Evolutionary conservation across 2,329 filamentous ascomycete genomes (phyloP), one percentile per base, ranked within the genome.

Genomic region (Exophiala phaeomuriformis): DNA sequence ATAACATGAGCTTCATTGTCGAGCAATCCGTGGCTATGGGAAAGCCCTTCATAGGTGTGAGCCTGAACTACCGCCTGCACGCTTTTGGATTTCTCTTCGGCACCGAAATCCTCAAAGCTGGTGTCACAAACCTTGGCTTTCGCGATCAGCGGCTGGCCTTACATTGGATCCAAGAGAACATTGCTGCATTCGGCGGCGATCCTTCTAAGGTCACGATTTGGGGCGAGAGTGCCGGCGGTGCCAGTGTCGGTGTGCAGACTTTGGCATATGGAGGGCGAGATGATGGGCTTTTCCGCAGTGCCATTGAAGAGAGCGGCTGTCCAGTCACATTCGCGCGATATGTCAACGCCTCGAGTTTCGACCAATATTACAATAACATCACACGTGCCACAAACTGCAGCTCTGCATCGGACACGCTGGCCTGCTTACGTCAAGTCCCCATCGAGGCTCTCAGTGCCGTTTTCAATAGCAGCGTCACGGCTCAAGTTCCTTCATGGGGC

Each of bases 1-100:
- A 86, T 64, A 85, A 86, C 61, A 70, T 83, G 53, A 78, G 77
- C 9, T 79, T 76, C 54, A 75, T 84, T 44, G 78, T 86, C 4
- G 68, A 75, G 42, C 74, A 77, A 29, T 74, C 77, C 4, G 74
- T 77, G 39, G 67, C 74, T 2, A 74, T 80, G 27, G 72, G 71
- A 39, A 75, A 78, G 59, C 78, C 77, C 0, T 70, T 83, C 39
- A 72, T 82, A 10, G 76, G 70, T 0, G 76, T 80, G 2, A 75
- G 71, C 42, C 69, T 81, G 59, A 80, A 80, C 61, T 81, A 80
- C 56, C 71, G 78, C 8, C 67, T 78, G 29, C 71, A 70, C 3
- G 69, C 70, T 32, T 81, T 74, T 69, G 78, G 79, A 4, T 81
- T 80, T 62, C 63, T 82, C 12, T 71, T 70, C 51, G 71, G 73